A percentile compares a stretch with the other conserved stretches of the same genome.
phyloP scores from a whole-genome alignment of 73 alveolate genomes.

The Stentor coeruleus region DNA sequence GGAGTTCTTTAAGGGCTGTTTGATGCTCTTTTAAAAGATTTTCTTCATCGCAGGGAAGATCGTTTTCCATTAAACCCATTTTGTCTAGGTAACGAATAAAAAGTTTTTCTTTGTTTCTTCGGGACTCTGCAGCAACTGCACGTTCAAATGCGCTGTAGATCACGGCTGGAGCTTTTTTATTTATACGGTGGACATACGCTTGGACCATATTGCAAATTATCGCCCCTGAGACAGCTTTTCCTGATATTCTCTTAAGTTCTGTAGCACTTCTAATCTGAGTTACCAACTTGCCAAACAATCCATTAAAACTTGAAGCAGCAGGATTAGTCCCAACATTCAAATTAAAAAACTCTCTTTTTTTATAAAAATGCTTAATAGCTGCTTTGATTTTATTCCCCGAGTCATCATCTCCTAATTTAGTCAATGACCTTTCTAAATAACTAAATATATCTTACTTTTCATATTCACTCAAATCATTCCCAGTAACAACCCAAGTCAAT shows the following conservation, averaged over 20 bases:
- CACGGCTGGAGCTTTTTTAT: background rate
- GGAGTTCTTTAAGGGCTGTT: background rate
- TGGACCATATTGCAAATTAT: constrained; percentile 3
- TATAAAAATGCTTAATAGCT: background rate
- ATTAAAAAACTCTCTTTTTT: background rate
- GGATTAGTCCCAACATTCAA: background rate
- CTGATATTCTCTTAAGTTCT: background rate
- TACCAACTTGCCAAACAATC: background rate
- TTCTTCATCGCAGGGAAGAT: constrained; percentile 1
- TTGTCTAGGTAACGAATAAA: background rate
- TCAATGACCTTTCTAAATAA: constrained; percentile 8
- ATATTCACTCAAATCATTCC: background rate
- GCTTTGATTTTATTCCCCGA: constrained; percentile 2
- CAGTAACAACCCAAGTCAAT: constrained; percentile 19
- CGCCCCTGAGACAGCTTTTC: background rate
- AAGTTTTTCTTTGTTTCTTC: constrained; percentile 11
- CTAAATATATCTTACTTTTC: background rate
- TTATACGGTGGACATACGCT: constrained; percentile 3
- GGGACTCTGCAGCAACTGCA: constrained; percentile 14
- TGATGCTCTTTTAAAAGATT: constrained; percentile 8
- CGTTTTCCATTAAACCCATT: background rate
- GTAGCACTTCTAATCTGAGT: background rate
- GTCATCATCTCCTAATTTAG: background rate
- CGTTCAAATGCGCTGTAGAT: constrained; percentile 7
- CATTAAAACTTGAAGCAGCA: background rate